phyloP scores from a whole-genome alignment of 2,329 filamentous ascomycete genomes.

The Ceratocystis variospora region DNA sequence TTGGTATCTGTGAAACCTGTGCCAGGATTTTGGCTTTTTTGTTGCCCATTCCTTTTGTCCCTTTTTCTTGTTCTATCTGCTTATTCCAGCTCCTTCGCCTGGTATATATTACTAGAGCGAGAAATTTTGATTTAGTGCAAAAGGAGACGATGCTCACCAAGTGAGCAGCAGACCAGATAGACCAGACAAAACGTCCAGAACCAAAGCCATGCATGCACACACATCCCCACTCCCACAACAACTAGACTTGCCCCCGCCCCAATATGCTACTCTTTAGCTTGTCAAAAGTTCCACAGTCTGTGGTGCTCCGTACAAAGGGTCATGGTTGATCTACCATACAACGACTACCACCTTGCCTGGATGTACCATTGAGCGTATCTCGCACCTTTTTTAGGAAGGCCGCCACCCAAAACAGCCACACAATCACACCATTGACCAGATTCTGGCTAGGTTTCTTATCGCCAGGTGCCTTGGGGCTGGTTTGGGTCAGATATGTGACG shows the following conservation, averaged over 20 bases:
- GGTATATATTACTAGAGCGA: neutral
- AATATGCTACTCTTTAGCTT: neutral
- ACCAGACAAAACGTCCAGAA: neutral
- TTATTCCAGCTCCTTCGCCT: neutral
- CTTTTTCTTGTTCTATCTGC: neutral
- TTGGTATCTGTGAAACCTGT: constrained; percentile 2
- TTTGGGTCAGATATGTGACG: too few species aligned
- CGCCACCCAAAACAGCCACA: neutral
- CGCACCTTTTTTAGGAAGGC: neutral
- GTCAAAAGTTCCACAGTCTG: neutral
- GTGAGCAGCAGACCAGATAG: neutral
- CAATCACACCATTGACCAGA: neutral
- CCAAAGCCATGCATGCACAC: too few species aligned
- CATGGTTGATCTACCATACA: neutral
- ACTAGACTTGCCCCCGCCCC: too few species aligned
- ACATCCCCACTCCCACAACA: too few species aligned
- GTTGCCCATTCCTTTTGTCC: neutral
- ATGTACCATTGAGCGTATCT: constrained; percentile 1
- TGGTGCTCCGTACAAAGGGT: neutral
- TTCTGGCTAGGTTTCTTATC: neutral
- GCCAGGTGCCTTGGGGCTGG: neutral
- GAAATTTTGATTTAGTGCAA: neutral
- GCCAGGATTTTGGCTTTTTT: neutral
- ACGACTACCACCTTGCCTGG: neutral
- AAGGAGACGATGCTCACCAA: neutral